Base-by-base conservation (phyloP, 345 rosid species). In the Eucalyptus rudis region DNA sequence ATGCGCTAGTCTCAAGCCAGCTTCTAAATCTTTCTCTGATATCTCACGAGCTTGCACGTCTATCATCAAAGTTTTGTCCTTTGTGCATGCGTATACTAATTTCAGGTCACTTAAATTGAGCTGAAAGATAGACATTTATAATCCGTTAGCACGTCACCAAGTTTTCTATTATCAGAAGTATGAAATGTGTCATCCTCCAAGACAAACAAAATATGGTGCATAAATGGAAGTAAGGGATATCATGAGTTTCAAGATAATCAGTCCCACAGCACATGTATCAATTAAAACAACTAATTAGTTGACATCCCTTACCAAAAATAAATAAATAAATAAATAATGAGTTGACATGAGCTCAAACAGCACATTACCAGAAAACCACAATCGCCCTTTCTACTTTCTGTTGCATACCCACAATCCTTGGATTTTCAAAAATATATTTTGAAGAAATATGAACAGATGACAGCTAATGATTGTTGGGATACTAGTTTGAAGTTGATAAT, bases 21-120 rank as follows among this genome's bases (percentile, higher is more conserved):
- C 96, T 93, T 96, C 95, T 40, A 98, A 90, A 93, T 98, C 99
- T 90, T 94, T 96, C 91, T 98, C 98, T 33, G 97, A 90, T 90
- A 98, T 97, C 91, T 94, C 98, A 86, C 94, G 93, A 90, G 99
- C 93, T 93, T 97, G 98, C 52, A 96, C 99, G 92, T 98, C 99
- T 89, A 97, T 95, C 99, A 98, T 97, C 94, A 98, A 93, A 88
- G 98, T 96, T 90, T 97, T 97, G 86, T 96, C 98, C 93, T 91
- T 96, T 89, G 98, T 97, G 93, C 99, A 98, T 59, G 99, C 99
- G 90, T 97, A 98, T 79, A 97, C 94, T 93, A 98, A 93, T 94
- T 93, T 97, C 89, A 98, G 96, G 91, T 97, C 99, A 92, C 99
- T 97, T 89, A 94, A 91, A 92, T 90, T 93, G 91, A 98, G 99